A percentile compares a stretch with the other conserved stretches of the same genome.
Conservation (phyloP, 192 early-diverging fungal genomes). For the Neocallimastix lanati region DNA sequence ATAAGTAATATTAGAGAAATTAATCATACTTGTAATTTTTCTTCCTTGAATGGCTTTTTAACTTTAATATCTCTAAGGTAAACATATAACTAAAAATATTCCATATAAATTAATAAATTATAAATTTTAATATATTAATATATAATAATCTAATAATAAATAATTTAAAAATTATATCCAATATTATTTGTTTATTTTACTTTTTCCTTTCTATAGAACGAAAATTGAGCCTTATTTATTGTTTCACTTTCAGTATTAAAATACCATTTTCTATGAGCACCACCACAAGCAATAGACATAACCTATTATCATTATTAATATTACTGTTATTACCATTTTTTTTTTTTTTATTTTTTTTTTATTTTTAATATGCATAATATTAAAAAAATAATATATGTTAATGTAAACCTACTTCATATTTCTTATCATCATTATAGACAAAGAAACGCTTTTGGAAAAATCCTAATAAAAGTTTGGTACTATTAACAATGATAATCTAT, state of each 20-base stretch:
- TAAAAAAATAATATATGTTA: no score
- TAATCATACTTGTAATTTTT: neutral
- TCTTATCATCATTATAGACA: slow-evolving; percentile 45
- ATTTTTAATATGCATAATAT: no score
- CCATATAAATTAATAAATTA: no score
- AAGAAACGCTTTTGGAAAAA: slow-evolving; percentile 59
- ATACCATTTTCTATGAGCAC: slow-evolving; percentile 53
- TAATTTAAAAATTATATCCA: no score
- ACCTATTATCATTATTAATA: neutral
- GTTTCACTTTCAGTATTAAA: slow-evolving; percentile 24
- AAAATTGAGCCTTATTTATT: slow-evolving; percentile 28
- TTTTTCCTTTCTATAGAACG: slow-evolving; percentile 34
- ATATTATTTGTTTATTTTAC: no score
- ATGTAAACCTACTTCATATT: slow-evolving; percentile 26
- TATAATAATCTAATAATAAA: no score
- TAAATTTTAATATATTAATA: no score
- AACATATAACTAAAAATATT: slow-evolving; percentile 16
- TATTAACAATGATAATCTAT: slow-evolving; percentile 16
- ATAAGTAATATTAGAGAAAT: no score
- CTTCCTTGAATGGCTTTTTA: slow-evolving; percentile 13
- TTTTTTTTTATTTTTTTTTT: no score
- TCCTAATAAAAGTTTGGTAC: slow-evolving; percentile 35
- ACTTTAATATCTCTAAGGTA: slow-evolving; percentile 17
- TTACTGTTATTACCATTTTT: no score
- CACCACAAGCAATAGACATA: slow-evolving; percentile 51